A percentile compares a stretch with the other conserved stretches of the same genome.
phyloP scores from a whole-genome alignment of 148 eudicot species.

The Chenopodium suecicum region DNA sequence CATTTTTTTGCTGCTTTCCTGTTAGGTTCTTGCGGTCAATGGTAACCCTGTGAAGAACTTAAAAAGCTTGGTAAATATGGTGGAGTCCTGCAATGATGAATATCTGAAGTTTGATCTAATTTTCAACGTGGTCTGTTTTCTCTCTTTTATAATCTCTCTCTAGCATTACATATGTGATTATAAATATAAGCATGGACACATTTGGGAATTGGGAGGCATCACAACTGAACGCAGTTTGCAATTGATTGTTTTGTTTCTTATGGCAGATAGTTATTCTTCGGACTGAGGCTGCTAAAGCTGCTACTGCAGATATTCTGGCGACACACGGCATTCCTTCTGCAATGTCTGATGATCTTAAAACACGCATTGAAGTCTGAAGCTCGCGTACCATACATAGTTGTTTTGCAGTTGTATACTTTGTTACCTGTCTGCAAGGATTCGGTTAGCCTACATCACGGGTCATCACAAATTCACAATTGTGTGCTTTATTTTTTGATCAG shows the following conservation, averaged over 20 bases:
- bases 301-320: slow-evolving; percentile 67
- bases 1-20: slow-evolving; percentile 9
- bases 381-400: not conserved
- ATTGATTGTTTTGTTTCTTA: not conserved
- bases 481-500: not conserved
- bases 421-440: not conserved
- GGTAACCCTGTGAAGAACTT: slow-evolving; percentile 77
- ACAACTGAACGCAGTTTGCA: not conserved
- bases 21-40: slow-evolving; percentile 75
- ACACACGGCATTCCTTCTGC: slow-evolving; percentile 89
- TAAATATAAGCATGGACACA: not conserved
- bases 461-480: too few species aligned
- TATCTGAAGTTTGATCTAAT: slow-evolving; percentile 78
- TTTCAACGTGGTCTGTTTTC: slow-evolving; percentile 53
- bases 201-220: not conserved
- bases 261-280: slow-evolving; percentile 68
- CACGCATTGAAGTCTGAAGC: not conserved
- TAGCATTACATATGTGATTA: not conserved
- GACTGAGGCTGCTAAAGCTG: slow-evolving; percentile 75
- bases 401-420: not conserved
- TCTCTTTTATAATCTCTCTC: not conserved
- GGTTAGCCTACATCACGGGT: not conserved
- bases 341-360: slow-evolving; percentile 79
- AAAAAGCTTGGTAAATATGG: slow-evolving; percentile 79
- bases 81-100: slow-evolving; percentile 72